These are phyloP conservation scores for Byssoonygena ceratinophila DNA, from an alignment of 2,329 filamentous ascomycete species.

Conservation along the genomic window DNA sequence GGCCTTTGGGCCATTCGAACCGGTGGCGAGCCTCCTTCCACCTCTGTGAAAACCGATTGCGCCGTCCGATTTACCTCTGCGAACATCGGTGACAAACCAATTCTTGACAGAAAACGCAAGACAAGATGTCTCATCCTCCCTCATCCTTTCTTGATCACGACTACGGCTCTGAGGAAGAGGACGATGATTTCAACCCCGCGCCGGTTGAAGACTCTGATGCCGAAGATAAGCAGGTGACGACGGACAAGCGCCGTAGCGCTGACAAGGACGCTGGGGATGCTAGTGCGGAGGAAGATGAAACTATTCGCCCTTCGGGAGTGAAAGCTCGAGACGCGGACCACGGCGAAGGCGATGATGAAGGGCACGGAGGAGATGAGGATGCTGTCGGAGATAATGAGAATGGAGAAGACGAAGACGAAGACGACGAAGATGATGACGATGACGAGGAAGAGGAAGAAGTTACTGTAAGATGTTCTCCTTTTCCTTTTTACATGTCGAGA, in stretches of 20 bases:
- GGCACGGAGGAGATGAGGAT: conserved; percentile 40
- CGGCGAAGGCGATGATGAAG: conserved; percentile 40
- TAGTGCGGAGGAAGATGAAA: conserved; percentile 35
- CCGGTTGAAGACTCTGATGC: conserved; percentile 64
- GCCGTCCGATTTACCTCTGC: background rate
- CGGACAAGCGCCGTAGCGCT: conserved; percentile 13
- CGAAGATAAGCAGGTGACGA: conserved; percentile 37
- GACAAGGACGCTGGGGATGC: conserved; percentile 40
- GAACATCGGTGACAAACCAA: background rate
- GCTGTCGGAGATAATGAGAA: conserved; percentile 50
- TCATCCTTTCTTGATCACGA: conserved; percentile 42
- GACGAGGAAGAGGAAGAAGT: conserved; percentile 55
- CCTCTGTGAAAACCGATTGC: background rate
- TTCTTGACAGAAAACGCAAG: background rate
- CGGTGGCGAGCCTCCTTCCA: background rate
- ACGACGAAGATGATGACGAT: conserved; percentile 47
- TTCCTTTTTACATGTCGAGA: background rate
- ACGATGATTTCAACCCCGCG: conserved; percentile 82
- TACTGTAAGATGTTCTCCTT: conserved; percentile 30
- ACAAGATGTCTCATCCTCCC: conserved; percentile 24
- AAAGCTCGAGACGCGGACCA: conserved; percentile 31
- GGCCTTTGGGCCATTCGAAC: background rate
- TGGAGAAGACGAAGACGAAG: conserved; percentile 36
- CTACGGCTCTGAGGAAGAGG: conserved; percentile 56
- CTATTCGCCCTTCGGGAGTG: conserved; percentile 20